Conservation (phyloP, 768 basidiomycete genomes). For the Asterophora lycoperdoides region DNA sequence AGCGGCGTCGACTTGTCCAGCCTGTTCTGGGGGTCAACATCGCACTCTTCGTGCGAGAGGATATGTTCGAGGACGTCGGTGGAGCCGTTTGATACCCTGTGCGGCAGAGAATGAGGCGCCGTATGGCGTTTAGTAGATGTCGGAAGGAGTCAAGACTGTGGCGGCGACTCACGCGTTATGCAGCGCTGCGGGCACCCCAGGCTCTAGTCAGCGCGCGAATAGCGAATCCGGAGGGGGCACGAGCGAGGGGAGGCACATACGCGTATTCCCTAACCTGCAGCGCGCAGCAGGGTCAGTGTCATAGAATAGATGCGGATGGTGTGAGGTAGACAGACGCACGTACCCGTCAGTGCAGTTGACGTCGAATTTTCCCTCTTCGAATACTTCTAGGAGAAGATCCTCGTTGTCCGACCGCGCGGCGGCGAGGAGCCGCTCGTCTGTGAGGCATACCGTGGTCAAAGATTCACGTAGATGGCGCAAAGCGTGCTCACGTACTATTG, state of each 20-base stretch:
- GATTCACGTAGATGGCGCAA: neutral
- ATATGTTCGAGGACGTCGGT: constrained; percentile 66
- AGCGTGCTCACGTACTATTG: constrained; percentile 24
- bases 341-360: constrained; percentile 76
- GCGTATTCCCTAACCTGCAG: constrained; percentile 69
- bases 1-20: constrained; percentile 72
- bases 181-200: constrained; percentile 39
- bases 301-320: neutral
- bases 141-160: neutral
- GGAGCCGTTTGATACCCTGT: constrained; percentile 52
- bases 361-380: constrained; percentile 54
- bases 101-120: neutral
- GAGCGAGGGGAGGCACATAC: constrained; percentile 36
- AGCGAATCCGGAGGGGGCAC: neutral
- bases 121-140: neutral
- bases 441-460: neutral
- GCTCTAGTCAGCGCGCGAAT: neutral
- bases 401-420: constrained; percentile 74
- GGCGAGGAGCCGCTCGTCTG: constrained; percentile 69
- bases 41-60: constrained; percentile 69
- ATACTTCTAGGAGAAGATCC: constrained; percentile 58
- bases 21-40: constrained; percentile 74
- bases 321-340: constrained; percentile 32
- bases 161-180: constrained; percentile 60
- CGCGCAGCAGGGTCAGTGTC: constrained; percentile 15